Conservation (phyloP, 2,329 filamentous ascomycete species). For the Scleromitrula shiraiana region DNA sequence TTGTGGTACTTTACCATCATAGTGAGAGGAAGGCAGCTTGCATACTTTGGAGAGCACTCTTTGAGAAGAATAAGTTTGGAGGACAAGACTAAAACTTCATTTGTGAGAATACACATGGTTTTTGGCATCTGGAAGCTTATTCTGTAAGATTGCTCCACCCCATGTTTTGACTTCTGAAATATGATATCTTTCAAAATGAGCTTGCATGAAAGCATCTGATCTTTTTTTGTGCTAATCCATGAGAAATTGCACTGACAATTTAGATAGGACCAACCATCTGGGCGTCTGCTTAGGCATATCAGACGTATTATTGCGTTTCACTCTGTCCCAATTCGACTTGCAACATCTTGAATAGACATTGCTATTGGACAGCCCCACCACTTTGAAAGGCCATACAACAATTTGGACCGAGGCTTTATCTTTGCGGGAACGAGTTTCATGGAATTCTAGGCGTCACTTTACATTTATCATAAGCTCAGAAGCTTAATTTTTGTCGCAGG, state of each 20-base stretch:
- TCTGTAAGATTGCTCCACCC: conserved; percentile 9
- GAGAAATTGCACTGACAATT: conserved; percentile 20
- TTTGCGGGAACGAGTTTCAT: not conserved
- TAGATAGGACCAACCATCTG: conserved; percentile 15
- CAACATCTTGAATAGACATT: not conserved
- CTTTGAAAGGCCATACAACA: not conserved
- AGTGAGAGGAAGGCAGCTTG: conserved; percentile 13
- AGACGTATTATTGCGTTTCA: conserved; percentile 25
- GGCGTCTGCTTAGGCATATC: conserved; percentile 24
- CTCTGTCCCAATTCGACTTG: not conserved
- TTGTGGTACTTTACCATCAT: conserved; percentile 8
- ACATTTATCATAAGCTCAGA: conserved; percentile 7
- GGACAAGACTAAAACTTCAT: not conserved
- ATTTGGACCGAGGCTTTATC: not conserved
- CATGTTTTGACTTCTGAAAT: not conserved
- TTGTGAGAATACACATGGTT: conserved; percentile 2
- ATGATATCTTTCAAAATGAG: not conserved
- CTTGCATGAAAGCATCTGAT: conserved; percentile 2
- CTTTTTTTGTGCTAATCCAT: conserved; percentile 3
- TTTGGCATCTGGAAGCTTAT: conserved; percentile 3
- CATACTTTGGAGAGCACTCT: conserved; percentile 15
- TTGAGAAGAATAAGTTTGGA: not conserved
- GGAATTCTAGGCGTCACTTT: conserved; percentile 6
- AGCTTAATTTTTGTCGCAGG: not conserved
- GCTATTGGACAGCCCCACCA: not conserved